Conservation (phyloP, 345 rosid genomes). For the Hevea brasiliensis region DNA sequence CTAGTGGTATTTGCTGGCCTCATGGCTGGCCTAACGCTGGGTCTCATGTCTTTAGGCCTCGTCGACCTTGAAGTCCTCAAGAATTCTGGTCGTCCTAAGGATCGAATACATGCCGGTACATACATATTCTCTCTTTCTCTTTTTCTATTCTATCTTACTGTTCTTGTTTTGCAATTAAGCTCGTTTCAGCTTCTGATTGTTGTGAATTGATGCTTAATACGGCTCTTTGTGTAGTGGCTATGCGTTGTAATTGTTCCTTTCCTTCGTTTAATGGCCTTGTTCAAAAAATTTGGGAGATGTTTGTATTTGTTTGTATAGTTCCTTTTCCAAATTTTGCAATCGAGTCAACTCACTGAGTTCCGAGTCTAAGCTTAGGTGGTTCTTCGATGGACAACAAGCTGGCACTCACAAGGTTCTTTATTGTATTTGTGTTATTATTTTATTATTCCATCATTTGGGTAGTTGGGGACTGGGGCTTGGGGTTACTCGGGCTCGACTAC, state of each 20-base stretch:
- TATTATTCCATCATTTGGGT: not conserved
- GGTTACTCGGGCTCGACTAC: not conserved
- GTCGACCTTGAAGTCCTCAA: slow-evolving; percentile 97
- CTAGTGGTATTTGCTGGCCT: slow-evolving; percentile 79
- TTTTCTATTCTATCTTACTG: not conserved
- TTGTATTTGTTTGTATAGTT: not conserved
- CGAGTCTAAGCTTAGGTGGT: not conserved
- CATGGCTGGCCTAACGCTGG: slow-evolving; percentile 94
- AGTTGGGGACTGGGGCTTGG: too few species aligned
- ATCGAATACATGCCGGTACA: slow-evolving; percentile 81
- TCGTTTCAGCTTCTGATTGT: not conserved
- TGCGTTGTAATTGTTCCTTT: not conserved
- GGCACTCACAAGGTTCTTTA: not conserved
- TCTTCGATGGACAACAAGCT: not conserved
- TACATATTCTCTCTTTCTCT: slow-evolving; percentile 2
- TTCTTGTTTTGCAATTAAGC: not conserved
- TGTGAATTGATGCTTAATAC: not conserved
- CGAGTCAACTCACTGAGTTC: slow-evolving; percentile 1
- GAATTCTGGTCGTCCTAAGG: slow-evolving; percentile 86
- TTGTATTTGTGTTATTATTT: not conserved
- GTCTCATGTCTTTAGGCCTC: slow-evolving; percentile 91
- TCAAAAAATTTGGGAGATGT: too few species aligned
- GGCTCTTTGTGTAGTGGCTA: not conserved
- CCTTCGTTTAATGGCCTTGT: not conserved
- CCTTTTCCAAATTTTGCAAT: not conserved